Conservation (phyloP, 179 eudicot genomes). For the Carnegiea gigantea region DNA sequence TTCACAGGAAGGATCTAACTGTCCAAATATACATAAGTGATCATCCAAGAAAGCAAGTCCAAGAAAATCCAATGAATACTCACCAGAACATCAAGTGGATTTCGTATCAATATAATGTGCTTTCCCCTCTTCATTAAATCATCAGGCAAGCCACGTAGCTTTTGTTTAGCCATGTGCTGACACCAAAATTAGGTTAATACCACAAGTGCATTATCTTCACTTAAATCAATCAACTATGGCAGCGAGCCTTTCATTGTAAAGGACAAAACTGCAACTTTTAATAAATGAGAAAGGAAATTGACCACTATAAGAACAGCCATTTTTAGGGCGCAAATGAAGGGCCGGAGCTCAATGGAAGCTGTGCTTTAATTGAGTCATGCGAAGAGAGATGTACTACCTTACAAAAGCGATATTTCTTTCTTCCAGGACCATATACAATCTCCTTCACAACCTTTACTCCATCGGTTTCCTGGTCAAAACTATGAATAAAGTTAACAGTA, state of each 20-base stretch:
- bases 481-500: background rate
- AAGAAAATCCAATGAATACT: constrained; percentile 12
- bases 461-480: constrained; percentile 58
- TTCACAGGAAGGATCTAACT: background rate
- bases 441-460: constrained; percentile 80
- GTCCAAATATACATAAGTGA: background rate
- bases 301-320: background rate
- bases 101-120: constrained; percentile 81
- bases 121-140: constrained; percentile 87
- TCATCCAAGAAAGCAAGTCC: background rate
- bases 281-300: too few relatives aligned
- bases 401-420: constrained; percentile 78
- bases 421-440: constrained; percentile 68
- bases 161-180: constrained; percentile 90
- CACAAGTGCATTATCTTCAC: background rate
- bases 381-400: constrained; percentile 54
- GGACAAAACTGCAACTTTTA: background rate
- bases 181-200: constrained; percentile 13
- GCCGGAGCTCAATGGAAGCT: background rate
- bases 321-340: background rate
- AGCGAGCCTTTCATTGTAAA: background rate
- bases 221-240: too few relatives aligned
- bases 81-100: constrained; percentile 89
- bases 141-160: constrained; percentile 54
- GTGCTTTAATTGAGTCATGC: background rate